These are phyloP conservation scores for Domatiomyces globalis DNA, from an alignment of 2,329 filamentous ascomycete genomes.

Conservation along the genomic window DNA sequence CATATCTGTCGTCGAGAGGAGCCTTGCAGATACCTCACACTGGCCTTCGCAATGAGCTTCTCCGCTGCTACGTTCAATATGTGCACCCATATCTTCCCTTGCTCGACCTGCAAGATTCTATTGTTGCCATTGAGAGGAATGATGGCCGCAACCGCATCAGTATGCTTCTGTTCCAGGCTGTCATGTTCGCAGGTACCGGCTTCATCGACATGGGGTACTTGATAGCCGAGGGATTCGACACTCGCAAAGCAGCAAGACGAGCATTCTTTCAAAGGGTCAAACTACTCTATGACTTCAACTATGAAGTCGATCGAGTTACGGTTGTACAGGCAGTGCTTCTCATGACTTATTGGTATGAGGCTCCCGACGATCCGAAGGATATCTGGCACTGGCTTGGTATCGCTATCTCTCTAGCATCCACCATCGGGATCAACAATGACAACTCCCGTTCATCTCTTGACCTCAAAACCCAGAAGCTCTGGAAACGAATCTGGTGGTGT, in stretches of 20 bases:
- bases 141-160: conserved; percentile 63
- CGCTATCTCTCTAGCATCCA: conserved; percentile 81
- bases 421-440: conserved; percentile 82
- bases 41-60: conserved; percentile 60
- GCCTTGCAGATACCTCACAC: conserved; percentile 61
- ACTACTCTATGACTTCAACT: conserved; percentile 89
- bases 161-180: conserved; percentile 77
- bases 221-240: conserved; percentile 60
- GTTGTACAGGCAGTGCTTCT: conserved; percentile 77
- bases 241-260: conserved; percentile 68
- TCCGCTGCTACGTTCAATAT: conserved; percentile 73
- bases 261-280: conserved; percentile 71
- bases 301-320: conserved; percentile 76
- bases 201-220: conserved; percentile 73
- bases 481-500: conserved; percentile 97
- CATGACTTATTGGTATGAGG: conserved; percentile 97
- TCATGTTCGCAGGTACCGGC: conserved; percentile 85
- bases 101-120: conserved; percentile 51
- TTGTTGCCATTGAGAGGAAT: conserved; percentile 43
- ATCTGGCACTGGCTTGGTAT: conserved; percentile 99
- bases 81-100: conserved; percentile 92
- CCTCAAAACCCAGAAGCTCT: conserved; percentile 58
- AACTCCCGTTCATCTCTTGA: conserved; percentile 66
- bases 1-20: conserved; percentile 71
- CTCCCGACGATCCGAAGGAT: conserved; percentile 90